A percentile compares a stretch with the other conserved stretches of the same genome.
phyloP scores from a whole-genome alignment of 768 basidiomycete genomes.

The Russula earlei region DNA sequence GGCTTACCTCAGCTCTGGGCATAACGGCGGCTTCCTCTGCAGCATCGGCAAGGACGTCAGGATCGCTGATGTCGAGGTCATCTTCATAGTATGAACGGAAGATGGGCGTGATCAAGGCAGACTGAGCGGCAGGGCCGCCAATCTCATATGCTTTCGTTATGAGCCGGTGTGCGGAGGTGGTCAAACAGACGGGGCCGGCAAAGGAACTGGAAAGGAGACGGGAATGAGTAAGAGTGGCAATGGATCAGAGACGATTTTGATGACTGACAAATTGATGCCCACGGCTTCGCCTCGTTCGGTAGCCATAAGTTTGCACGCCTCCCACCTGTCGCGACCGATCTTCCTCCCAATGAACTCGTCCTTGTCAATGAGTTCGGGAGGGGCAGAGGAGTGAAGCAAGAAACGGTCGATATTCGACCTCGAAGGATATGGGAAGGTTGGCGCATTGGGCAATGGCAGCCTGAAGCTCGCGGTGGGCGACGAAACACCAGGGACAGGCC shows the following conservation, averaged over 20 bases:
- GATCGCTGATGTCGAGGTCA: conserved; percentile 51
- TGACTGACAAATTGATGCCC: conserved; percentile 38
- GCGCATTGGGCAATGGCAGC: conserved; percentile 29
- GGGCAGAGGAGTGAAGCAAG: conserved; percentile 33
- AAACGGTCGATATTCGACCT: conserved; percentile 41
- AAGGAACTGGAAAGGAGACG: conserved; percentile 36
- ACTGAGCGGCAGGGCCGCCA: conserved; percentile 53
- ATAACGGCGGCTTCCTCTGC: conserved; percentile 51
- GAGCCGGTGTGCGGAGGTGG: conserved; percentile 64
- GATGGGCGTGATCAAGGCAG: conserved; percentile 44
- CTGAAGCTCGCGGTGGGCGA: conserved; percentile 33
- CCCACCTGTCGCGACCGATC: conserved; percentile 33
- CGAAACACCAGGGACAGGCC: conserved; percentile 36
- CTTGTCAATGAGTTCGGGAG: conserved; percentile 25
- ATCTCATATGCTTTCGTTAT: conserved; percentile 55
- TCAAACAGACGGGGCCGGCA: conserved; percentile 52
- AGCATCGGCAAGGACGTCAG: conserved; percentile 46
- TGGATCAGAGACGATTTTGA: neutral
- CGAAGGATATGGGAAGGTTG: conserved; percentile 28
- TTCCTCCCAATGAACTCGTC: conserved; percentile 26
- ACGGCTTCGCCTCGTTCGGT: conserved; percentile 29
- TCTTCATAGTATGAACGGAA: conserved; percentile 63
- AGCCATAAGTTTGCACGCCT: conserved; percentile 27
- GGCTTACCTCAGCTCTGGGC: conserved; percentile 48
- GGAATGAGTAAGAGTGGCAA: neutral